Evolutionary conservation across 495 filamentous ascomycete species (phyloP), one percentile per base, ranked within the genome.

Genomic region (Xylaria castorea): DNA sequence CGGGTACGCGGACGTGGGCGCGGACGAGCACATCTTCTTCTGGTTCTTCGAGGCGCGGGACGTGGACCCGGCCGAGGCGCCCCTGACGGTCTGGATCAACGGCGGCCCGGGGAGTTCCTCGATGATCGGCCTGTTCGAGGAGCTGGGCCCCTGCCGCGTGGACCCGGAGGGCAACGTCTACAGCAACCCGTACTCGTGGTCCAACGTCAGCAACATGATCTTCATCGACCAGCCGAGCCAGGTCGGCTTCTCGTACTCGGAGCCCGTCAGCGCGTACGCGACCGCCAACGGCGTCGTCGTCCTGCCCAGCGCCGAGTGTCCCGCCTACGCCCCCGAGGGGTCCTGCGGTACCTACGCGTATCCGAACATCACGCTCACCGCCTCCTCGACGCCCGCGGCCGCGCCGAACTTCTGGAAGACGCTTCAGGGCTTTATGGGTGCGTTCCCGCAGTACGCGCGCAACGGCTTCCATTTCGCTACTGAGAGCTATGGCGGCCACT

Each of bases 401-500:
- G 89, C 89, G 3, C 88, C 87, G 2, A 85, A 86, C 64, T 87
- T 89, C 77, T 91, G 86, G 84, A 85, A 85, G 67, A 86, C 87
- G 1, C 75, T 91, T 62, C 89, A 91, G 74, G 88, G 87, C 25
- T 91, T 91, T 78, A 87, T 90, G 83, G 88, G 89, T 1, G 88
- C 84, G 3, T 91, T 91, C 75, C 89, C 89, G 3, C 76, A 90
- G 66, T 91, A 91, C 79, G 84, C 86, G 1, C 77, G 85, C 16
- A 80, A 85, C 50, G 81, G 83, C 1, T 88, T 90, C 77, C 86
- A 89, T 74, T 89, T 91, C 79, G 82, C 87, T 11, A 89, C 87
- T 1, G 88, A 90, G 75, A 85, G 82, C 40, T 92, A 92, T 72
- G 91, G 91, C 16, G 90, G 90, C 1, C 90, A 89, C 40, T 92